These are phyloP conservation scores for Trametes sanguinea DNA, from an alignment of 768 basidiomycete genomes.

Conservation along the genomic window DNA sequence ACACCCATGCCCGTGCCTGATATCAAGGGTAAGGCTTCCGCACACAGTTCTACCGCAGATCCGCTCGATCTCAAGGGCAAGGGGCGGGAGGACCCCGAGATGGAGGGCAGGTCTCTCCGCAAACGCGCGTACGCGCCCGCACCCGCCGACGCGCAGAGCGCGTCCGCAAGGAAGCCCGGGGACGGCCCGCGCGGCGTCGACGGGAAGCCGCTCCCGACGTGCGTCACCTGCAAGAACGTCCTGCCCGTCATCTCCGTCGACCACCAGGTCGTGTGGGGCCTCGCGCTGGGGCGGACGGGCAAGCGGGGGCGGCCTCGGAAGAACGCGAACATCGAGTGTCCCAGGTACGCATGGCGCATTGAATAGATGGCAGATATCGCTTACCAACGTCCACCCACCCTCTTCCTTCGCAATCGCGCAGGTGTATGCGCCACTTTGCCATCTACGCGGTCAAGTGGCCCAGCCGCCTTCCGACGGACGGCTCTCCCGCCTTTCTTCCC, in stretches of 20 bases:
- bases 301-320: constrained; percentile 44
- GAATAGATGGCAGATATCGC: background rate
- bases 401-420: constrained; percentile 29
- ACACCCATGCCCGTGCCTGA: constrained; percentile 20
- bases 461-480: constrained; percentile 54
- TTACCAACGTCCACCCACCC: background rate
- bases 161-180: constrained; percentile 25
- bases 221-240: constrained; percentile 68
- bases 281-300: constrained; percentile 59
- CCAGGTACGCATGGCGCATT: constrained; percentile 52
- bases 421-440: constrained; percentile 78
- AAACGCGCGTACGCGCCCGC: constrained; percentile 22
- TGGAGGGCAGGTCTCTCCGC: constrained; percentile 28
- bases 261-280: constrained; percentile 74
- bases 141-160: constrained; percentile 7
- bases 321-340: constrained; percentile 63
- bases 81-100: constrained; percentile 22
- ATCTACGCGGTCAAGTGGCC: constrained; percentile 79
- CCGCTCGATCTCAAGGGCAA: constrained; percentile 17
- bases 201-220: constrained; percentile 69
- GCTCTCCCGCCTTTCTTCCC: constrained; percentile 43
- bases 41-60: constrained; percentile 15
- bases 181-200: constrained; percentile 58
- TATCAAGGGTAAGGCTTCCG: constrained; percentile 23
- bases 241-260: constrained; percentile 78